Evolutionary conservation across 2,329 filamentous ascomycete species (phyloP), one percentile per base, ranked within the genome.

Genomic region (Orbilia brochopaga): DNA sequence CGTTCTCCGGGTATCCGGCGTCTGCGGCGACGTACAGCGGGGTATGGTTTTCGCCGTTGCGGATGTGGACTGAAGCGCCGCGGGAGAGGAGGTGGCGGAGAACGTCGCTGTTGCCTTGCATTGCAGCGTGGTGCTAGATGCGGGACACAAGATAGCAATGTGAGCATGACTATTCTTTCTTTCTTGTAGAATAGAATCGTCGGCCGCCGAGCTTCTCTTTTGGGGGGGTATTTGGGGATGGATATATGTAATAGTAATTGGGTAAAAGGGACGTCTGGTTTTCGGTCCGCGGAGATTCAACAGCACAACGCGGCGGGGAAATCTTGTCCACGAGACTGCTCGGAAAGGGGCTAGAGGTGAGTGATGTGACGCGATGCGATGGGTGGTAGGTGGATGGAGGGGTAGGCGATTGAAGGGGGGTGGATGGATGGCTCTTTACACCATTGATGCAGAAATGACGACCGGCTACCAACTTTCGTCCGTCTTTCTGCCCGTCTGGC

Each of bases 1-100:
- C 84, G 62, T 83, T 83, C 62, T 83, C 83, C 2, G 80, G 79
- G 55, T 84, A 84, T 1, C 85, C 85, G 42, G 83, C 83, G 77
- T 86, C 82, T 74, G 83, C 83, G 3, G 87, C 87, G 11, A 89
- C 80, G 76, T 86, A 88, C 11, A 90, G 81, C 8, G 87, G 85
- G 2, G 87, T 88, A 78, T 88, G 87, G 75, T 87, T 84, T 8
- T 86, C 87, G 53, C 83, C 80, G 78, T 89, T 90, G 46, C 87
- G 81, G 46, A 83, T 83, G 77, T 90, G 87, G 4, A 90, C 87
- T 76, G 86, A 87, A n/a, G 86, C 86, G 6, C 87, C 87, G 19
- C 83, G 81, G 46, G 81, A 81, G 11, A 90, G 81, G 52, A 90
- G 79, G 76, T 86, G 84, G 23, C 83, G 80, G 75, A 89, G 79